Base-by-base conservation (phyloP, 345 rosid species). In the Durio zibethinus region DNA sequence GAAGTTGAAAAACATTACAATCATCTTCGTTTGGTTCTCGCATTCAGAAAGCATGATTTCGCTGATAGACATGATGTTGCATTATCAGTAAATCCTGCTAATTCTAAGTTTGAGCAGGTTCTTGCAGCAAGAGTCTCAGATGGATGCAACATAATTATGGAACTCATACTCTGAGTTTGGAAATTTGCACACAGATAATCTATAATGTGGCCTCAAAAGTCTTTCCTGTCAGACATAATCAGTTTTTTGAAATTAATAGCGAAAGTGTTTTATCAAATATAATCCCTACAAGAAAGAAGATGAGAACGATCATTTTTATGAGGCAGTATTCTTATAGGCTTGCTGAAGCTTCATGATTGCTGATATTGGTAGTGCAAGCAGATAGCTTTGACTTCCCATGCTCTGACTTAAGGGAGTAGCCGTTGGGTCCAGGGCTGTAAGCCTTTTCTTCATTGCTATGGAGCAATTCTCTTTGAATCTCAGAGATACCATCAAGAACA, bases 131-230 rank as follows among this genome's bases (percentile, higher is more conserved):
- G 9, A 21, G 15, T 2, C 43, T 59, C 40, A 38, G n/a, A 23
- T 62, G 54, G 42, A 23, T 36, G 61, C 20, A 66, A 43, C 31
- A 43, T 40, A 3, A 33, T 53, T 48, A 50, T 72, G 79, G 71
- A 53, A 60, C 76, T 76, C 79, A 52, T 72, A 68, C 47, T 52
- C 78, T 50, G 72, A 68, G 60, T 60, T 67, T 21, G 67, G 31
- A 43, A 38, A 54, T 47, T 38, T 53, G 77, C 23, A 56, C 53
- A 12, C 11, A 14, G 53, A 35, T 75, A 56, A 68, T 65, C 74
- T 81, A 76, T 77, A 63, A 72, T 53, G 53, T 61, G 74, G 77
- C 72, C 73, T 68, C 38, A 20, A 74, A 77, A 78, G 61, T 70
- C 40, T 78, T 54, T 65, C 57, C 87, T 86, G 82, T 45, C 11